Evolutionary conservation across 352 stramenopile genomes (phyloP), one percentile per base, ranked within the genome.

Genomic region (Phytophthora ramorum): DNA sequence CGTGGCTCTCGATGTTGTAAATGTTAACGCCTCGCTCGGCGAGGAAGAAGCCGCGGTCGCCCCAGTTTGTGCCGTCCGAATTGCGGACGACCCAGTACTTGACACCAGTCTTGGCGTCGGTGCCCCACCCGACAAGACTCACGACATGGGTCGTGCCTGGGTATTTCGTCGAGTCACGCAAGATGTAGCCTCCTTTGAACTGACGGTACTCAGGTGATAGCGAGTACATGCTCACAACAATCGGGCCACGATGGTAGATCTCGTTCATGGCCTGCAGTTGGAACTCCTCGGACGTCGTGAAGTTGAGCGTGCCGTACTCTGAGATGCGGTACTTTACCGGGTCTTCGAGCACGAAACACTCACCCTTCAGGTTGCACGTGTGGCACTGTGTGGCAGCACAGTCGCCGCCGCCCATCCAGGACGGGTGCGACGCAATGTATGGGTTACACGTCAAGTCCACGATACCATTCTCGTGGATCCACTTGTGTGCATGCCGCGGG

Each of bases 41-140:
- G 20, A 69, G 68, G 69, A 93, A 93, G 65, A 92, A 93, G 43
- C 85, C 85, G 20, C 73, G 48, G 50, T 93, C 83, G 41, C 85
- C 85, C 76, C 80, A 93, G 54, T 90, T 90, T 8, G 83, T 93
- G 38, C 85, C 85, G 49, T 93, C 82, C 49, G 91, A 91, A 87
- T 99, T 98, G 49, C 97, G 91, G 43, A 98, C 91, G 71, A 99
- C 90, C 96, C 96, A 99, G 81, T 98, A 99, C 71, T 97, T 95
- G 67, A 95, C 58, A 37, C 91, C 81, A 7, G 72, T 68, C 37
- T 92, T 73, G 22, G 90, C 82, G 24, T 88, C 78, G 0, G 70
- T 87, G 65, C 96, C 97, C 97, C 97, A 99, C 37, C 96, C 97
- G n/a, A 98, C 87, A 46, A 99, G 90, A 40, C 89, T 97, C 57